A percentile compares a stretch with the other conserved stretches of the same genome.
Evolutionary conservation across 2,329 filamentous ascomycete species (phyloP).

Genomic region (Delphinella strobiligena): DNA sequence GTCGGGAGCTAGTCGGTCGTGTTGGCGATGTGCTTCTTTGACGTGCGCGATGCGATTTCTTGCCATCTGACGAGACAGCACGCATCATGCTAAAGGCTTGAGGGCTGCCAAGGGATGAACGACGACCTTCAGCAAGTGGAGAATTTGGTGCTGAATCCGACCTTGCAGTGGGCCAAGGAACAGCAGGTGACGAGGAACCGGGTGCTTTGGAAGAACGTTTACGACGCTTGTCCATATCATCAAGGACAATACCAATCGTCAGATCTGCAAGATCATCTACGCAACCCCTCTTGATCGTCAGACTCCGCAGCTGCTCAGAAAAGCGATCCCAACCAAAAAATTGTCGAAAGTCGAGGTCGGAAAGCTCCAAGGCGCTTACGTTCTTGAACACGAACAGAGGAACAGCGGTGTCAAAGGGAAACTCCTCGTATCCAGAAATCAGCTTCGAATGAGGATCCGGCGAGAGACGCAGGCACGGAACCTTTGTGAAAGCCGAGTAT

Average conservation of each 20-base stretch:
- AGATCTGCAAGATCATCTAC: constrained; percentile 86
- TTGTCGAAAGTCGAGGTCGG: constrained; percentile 89
- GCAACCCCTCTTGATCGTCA: constrained; percentile 77
- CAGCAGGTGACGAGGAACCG: constrained; percentile 64
- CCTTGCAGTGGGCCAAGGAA: constrained; percentile 52
- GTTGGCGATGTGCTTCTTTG: constrained; percentile 72
- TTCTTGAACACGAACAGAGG: constrained; percentile 98
- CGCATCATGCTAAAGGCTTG: constrained; percentile 35
- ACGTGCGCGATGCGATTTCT: constrained; percentile 27
- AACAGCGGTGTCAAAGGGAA: constrained; percentile 94
- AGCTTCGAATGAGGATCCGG: constrained; percentile 87
- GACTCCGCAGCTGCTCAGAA: constrained; percentile 78
- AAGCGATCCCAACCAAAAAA: constrained; percentile 96
- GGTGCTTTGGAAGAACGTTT: constrained; percentile 66
- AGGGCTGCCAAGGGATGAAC: constrained; percentile 38
- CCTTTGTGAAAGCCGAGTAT: constrained; percentile 97
- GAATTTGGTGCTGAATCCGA: constrained; percentile 60
- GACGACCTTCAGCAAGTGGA: constrained; percentile 37
- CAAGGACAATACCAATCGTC: constrained; percentile 82
- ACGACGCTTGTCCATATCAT: constrained; percentile 88
- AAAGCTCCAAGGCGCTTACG: constrained; percentile 82
- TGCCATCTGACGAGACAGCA: constrained; percentile 42
- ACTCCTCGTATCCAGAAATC: constrained; percentile 91
- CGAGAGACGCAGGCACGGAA: constrained; percentile 77
- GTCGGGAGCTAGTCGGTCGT: constrained; percentile 64